Conservation (phyloP, 352 stramenopile species). For the Pythium guiyangense region DNA sequence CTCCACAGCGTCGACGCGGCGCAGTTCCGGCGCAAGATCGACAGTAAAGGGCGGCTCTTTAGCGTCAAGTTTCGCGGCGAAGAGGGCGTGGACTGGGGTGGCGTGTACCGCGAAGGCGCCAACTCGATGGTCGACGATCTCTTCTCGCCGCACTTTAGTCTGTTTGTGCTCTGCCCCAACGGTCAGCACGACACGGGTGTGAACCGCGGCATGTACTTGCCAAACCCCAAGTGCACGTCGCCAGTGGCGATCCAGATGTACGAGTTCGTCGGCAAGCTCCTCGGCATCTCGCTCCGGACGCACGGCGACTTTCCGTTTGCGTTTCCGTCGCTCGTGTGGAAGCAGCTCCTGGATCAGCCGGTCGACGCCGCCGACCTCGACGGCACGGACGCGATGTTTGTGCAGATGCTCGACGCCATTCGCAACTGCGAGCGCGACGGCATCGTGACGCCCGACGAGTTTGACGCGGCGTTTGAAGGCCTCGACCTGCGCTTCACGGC, state of each 20-base stretch:
- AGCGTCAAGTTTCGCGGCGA: conserved; percentile 89
- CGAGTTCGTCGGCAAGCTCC: conserved; percentile 91
- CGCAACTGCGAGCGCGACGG: conserved; percentile 75
- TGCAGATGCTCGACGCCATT: conserved; percentile 88
- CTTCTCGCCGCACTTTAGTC: conserved; percentile 78
- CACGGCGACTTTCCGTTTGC: conserved; percentile 91
- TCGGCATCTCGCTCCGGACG: conserved; percentile 92
- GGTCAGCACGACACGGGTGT: conserved; percentile 83
- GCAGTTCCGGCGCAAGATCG: conserved; percentile 84
- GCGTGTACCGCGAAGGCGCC: conserved; percentile 84
- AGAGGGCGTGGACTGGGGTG: conserved; percentile 87
- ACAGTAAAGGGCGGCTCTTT: conserved; percentile 85
- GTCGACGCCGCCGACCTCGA: conserved; percentile 83
- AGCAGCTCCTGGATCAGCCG: conserved; percentile 82
- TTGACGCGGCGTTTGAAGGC: conserved; percentile 68
- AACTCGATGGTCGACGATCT: conserved; percentile 89
- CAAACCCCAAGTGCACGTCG: conserved; percentile 86
- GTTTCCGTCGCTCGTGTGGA: conserved; percentile 92
- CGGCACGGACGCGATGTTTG: conserved; percentile 85
- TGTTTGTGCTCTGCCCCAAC: conserved; percentile 86
- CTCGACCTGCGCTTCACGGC: conserved; percentile 79
- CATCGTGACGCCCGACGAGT: conserved; percentile 76
- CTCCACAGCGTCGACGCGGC: conserved; percentile 81
- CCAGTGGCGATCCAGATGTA: conserved; percentile 90
- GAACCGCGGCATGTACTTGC: conserved; percentile 86